Percentiles rank a stretch among this genome's conserved stretches.
Conservation (phyloP, 1,284 basidiomycete genomes). For the Kalmanozyma brasiliensis region DNA sequence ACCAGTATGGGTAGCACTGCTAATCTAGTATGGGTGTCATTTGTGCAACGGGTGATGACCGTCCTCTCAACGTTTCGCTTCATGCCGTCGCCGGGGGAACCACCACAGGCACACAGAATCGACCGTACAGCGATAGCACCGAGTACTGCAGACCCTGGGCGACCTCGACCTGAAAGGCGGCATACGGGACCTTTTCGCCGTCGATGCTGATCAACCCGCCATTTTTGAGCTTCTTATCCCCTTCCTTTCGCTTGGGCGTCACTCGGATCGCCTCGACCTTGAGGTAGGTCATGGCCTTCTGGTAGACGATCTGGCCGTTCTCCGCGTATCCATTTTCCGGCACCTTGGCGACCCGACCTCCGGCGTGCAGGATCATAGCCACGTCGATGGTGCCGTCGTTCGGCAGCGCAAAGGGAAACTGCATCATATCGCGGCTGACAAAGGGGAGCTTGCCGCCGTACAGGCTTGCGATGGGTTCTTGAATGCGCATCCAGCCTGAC, state of each 20-base stretch:
- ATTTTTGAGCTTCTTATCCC: conserved; percentile 47
- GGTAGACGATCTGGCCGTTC: conserved; percentile 54
- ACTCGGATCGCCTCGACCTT: conserved; percentile 64
- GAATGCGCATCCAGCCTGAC: conserved; percentile 49
- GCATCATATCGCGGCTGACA: conserved; percentile 62
- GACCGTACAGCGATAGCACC: conserved; percentile 46
- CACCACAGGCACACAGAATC: conserved; percentile 39
- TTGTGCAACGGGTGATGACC: too few relatives aligned
- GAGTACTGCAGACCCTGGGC: conserved; percentile 38
- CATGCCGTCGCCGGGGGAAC: conserved; percentile 26
- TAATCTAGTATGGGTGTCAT: too few relatives aligned
- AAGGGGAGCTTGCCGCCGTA: conserved; percentile 66
- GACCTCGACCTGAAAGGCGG: conserved; percentile 85
- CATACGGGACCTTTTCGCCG: conserved; percentile 83
- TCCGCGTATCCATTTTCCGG: conserved; percentile 54
- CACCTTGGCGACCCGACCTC: conserved; percentile 56
- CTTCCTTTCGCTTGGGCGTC: conserved; percentile 49
- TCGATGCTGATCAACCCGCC: conserved; percentile 72
- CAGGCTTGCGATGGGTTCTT: conserved; percentile 51
- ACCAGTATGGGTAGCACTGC: too few relatives aligned
- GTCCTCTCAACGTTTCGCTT: background rate
- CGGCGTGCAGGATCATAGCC: conserved; percentile 51
- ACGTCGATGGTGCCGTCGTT: conserved; percentile 61
- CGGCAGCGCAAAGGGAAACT: conserved; percentile 63
- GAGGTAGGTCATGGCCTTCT: conserved; percentile 55